Evolutionary conservation across 2,329 filamentous ascomycete species (phyloP).

Genomic region (Magnaporthales sp.): DNA sequence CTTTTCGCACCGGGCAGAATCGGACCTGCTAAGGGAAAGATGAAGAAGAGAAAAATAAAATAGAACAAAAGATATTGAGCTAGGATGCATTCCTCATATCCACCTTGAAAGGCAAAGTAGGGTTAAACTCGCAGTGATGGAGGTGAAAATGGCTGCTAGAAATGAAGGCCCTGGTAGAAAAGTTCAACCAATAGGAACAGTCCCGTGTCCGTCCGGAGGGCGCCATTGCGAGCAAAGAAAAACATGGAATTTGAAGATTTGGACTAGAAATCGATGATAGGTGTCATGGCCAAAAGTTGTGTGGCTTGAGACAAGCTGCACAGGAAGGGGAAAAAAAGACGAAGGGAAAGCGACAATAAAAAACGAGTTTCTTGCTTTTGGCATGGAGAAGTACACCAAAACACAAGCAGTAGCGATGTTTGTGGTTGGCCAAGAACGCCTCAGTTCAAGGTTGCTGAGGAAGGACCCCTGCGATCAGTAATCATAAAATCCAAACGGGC

Average conservation of each 20-base stretch:
- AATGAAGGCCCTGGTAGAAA: not conserved
- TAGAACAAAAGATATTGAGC: not conserved
- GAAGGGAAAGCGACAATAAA: not conserved
- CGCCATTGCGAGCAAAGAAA: not conserved
- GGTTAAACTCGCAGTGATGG: not conserved
- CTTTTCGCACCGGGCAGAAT: not conserved
- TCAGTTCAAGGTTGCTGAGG: not conserved
- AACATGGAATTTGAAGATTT: not conserved
- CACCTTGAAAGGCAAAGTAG: not conserved
- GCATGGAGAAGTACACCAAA: not conserved
- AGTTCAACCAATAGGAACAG: not conserved
- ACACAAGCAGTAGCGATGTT: not conserved
- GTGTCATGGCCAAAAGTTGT: not conserved
- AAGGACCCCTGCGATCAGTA: not conserved
- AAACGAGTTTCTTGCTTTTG: not conserved
- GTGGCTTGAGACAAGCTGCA: not conserved
- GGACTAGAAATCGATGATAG: not conserved
- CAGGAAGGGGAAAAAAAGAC: not conserved
- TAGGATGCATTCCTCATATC: not conserved
- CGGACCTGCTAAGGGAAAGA: not conserved
- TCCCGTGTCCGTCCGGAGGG: not conserved
- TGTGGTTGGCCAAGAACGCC: not conserved
- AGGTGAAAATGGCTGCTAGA: not conserved
- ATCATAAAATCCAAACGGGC: not conserved
- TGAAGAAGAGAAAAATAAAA: not conserved